Evolutionary conservation across 768 basidiomycete genomes (phyloP), one percentile per base, ranked within the genome.

Genomic region (Pluteus cervinus): DNA sequence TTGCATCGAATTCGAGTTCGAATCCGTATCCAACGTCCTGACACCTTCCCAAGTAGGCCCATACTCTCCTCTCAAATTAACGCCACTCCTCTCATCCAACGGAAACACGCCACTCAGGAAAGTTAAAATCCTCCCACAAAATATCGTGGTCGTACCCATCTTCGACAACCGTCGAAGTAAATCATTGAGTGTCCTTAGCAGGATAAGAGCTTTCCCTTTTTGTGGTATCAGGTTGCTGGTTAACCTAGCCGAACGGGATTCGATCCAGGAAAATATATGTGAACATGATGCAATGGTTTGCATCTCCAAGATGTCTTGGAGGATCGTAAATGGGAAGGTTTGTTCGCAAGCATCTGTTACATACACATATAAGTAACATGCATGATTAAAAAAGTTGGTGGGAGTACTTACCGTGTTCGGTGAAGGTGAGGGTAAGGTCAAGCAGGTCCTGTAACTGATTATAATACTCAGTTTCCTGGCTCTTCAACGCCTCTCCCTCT

Each of bases 1-100:
- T 39, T 61, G 62, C 24, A 51, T 49, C 7, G 52, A 41, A 17
- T 56, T 60, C 36, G 55, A 49, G 24, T 55, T 62, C 5, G 56
- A 58, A 10, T 53, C 51, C 36, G 58, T 65, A 41, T 51, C 55
- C 23, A 56, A 44, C 33, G 67, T 65, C 36, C 64, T 65, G 12
- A 80, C 76, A 10, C 79, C 75, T 42, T 87, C 81, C 86, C 86
- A 87, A 16, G 68, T 62, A 7, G 86, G 79, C 0, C 88, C 79
- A 55, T 83, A 89, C 60, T 93, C 86, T 40, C 91, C 91, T 22
- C 91, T 68, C 45, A 94, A 60, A 57, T 96, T 96, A 23, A 94
- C 91, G 22, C 91, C 89, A 55, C 88, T 91, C 34, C 89, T 66
- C 57, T 94, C 91, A 2, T 86, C 86, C 7, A 96, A 59, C 5